A percentile compares a stretch with the other conserved stretches of the same genome.
Conservation (phyloP, 2,329 filamentous ascomycete genomes). For the Colletotrichum acutatum region DNA sequence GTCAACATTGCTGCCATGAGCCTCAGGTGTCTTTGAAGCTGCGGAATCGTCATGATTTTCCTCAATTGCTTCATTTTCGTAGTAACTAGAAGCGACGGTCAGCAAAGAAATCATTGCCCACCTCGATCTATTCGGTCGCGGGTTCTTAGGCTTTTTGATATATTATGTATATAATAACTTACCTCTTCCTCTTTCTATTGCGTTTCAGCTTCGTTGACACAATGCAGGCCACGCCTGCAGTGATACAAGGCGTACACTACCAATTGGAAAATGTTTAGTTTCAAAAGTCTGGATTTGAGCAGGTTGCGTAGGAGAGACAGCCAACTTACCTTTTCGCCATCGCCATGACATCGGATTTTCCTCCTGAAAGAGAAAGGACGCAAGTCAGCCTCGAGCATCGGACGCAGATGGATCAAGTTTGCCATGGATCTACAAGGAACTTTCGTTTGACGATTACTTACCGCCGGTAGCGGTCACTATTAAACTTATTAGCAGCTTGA, state of each 20-base stretch:
- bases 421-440: neutral
- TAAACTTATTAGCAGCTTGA: neutral
- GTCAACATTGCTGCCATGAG: neutral
- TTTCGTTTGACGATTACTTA: neutral
- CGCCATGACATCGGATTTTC: slow-evolving; percentile 33
- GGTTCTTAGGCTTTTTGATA: no score
- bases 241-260: slow-evolving; percentile 21
- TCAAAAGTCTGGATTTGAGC: neutral
- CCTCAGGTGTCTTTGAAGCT: neutral
- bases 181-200: slow-evolving; percentile 34
- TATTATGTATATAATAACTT: neutral
- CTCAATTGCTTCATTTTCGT: slow-evolving; percentile 23
- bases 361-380: neutral
- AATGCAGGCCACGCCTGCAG: slow-evolving; percentile 15
- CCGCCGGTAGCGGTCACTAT: slow-evolving; percentile 28
- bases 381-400: neutral
- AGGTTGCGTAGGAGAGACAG: no score
- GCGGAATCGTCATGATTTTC: neutral
- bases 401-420: neutral
- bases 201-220: slow-evolving; percentile 28
- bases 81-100: slow-evolving; percentile 9
- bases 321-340: slow-evolving; percentile 23
- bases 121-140: no score
- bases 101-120: neutral
- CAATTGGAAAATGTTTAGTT: neutral